A percentile compares a stretch with the other conserved stretches of the same genome.
phyloP scores from a whole-genome alignment of 306 rosid genomes.

The Cicer judaicum region DNA sequence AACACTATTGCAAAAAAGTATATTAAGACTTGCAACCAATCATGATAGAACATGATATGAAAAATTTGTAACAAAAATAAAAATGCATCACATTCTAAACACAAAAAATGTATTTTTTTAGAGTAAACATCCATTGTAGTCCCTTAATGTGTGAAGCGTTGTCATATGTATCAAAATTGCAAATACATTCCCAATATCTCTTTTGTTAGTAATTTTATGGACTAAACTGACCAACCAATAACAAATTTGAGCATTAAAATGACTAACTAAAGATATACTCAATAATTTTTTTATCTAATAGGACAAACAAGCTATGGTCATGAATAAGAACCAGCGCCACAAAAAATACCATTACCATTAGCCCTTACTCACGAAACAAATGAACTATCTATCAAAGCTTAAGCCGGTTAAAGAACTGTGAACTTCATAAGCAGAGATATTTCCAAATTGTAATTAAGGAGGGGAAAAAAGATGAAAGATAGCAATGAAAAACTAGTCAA shows the following conservation, averaged over 20 bases:
- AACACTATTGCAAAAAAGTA: constrained; percentile 55
- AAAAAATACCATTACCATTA: neutral
- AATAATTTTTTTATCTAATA: neutral
- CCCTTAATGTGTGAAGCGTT: too few species aligned
- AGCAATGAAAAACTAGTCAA: neutral
- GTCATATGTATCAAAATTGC: too few species aligned
- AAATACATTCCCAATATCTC: too few species aligned
- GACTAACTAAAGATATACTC: too few species aligned
- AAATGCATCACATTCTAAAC: neutral
- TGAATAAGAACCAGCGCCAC: neutral
- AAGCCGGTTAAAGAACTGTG: neutral
- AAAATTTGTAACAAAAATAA: constrained; percentile 23
- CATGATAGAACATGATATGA: neutral
- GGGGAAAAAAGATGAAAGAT: neutral
- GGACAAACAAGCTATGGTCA: neutral
- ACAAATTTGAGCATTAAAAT: too few species aligned
- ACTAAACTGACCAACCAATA: too few species aligned
- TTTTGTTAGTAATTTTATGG: too few species aligned
- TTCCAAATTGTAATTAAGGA: neutral
- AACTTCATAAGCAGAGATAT: neutral
- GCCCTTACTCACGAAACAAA: neutral
- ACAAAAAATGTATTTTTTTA: neutral
- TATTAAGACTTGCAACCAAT: neutral
- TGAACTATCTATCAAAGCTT: neutral
- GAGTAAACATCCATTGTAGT: too few species aligned